Percentiles rank a stretch among this genome's conserved stretches.
Conservation (phyloP, 2,329 filamentous ascomycete species). For the Cytospora mali region DNA sequence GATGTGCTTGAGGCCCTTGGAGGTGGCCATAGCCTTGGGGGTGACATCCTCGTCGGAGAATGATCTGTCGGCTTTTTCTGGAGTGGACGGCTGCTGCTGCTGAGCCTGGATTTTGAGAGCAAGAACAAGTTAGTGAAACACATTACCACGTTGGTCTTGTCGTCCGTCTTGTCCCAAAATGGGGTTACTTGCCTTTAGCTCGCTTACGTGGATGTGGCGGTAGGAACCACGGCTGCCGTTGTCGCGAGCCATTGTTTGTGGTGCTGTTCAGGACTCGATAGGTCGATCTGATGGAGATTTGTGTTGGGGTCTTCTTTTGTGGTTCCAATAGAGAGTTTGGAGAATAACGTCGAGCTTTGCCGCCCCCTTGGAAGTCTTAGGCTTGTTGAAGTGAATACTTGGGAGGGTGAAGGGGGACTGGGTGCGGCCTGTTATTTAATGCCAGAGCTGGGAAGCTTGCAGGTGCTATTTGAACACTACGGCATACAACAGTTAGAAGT, state of each 20-base stretch:
- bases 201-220: constrained; percentile 1
- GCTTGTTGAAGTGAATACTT: neutral
- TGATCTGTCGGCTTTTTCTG: neutral
- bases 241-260: constrained; percentile 16
- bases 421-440: neutral
- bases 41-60: neutral
- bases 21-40: neutral
- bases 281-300: neutral
- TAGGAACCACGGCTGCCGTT: constrained; percentile 7
- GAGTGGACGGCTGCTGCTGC: neutral
- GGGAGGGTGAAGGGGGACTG: neutral
- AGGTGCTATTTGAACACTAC: neutral
- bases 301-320: neutral
- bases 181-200: neutral
- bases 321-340: neutral
- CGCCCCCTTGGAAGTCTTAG: neutral
- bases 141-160: too few relatives aligned
- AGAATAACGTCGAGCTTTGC: neutral
- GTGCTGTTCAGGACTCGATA: neutral
- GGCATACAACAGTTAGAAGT: neutral
- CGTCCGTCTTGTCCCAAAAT: neutral
- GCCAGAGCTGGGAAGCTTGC: neutral
- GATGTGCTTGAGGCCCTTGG: neutral
- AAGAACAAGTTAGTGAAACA: neutral
- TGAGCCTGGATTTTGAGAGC: neutral